Percentiles rank a stretch among this genome's conserved stretches.
These are phyloP conservation scores for Penicillium macrosclerotiorum DNA, from an alignment of 495 filamentous ascomycete species.

Conservation along the genomic window DNA sequence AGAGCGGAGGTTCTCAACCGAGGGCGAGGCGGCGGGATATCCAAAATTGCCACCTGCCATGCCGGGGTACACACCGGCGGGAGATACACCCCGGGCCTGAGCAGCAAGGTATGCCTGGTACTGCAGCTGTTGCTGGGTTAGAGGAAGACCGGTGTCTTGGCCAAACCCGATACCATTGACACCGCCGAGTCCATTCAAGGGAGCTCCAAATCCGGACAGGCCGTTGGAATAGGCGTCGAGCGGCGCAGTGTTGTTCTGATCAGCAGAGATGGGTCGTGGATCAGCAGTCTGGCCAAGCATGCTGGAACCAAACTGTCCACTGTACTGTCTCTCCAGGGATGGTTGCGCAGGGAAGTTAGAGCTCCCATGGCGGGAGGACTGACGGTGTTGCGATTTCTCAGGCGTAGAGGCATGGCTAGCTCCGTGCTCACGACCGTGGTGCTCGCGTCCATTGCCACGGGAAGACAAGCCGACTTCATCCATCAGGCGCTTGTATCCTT, in stretches of 20 bases:
- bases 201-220: constrained; percentile 30
- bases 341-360: constrained; percentile 41
- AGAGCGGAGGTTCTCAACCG: constrained; percentile 43
- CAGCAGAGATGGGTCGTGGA: constrained; percentile 38
- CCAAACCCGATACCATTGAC: constrained; percentile 32
- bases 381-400: constrained; percentile 49
- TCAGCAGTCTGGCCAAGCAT: constrained; percentile 39
- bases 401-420: constrained; percentile 34
- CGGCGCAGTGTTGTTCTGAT: constrained; percentile 36
- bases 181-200: constrained; percentile 27
- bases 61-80: constrained; percentile 40
- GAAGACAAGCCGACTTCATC: constrained; percentile 89
- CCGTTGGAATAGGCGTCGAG: constrained; percentile 48
- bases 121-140: constrained; percentile 46
- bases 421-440: constrained; percentile 43
- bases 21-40: constrained; percentile 39
- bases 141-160: constrained; percentile 39
- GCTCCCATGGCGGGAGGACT: constrained; percentile 46
- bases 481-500: constrained; percentile 98
- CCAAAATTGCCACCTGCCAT: constrained; percentile 38
- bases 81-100: constrained; percentile 45
- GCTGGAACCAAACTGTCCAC: constrained; percentile 39
- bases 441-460: constrained; percentile 49
- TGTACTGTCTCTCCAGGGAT: constrained; percentile 48
- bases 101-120: constrained; percentile 46